Base-by-base conservation (phyloP, 1,139 yeast genomes). In the Yamadazyma siamensis region DNA sequence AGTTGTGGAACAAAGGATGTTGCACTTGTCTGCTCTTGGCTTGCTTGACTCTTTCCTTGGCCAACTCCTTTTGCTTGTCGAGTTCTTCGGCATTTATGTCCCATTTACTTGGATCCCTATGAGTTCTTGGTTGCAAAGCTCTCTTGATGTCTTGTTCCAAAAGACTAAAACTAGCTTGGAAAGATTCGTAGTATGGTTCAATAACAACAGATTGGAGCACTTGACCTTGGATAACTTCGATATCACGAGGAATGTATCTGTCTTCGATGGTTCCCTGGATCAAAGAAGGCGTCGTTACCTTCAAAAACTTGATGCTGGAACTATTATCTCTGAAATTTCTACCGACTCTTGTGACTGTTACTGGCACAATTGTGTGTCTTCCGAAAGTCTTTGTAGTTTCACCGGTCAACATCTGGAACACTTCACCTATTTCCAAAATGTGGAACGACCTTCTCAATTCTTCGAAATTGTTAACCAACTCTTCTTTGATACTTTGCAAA, bases 321-420 rank as follows among this genome's bases (percentile, higher is more conserved):
- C 47, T 50, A 13, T 58, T 27, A 35, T 65, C 70, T 34, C 70
- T 55, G 41, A 50, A 56, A 40, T 62, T 64, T 45, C 67, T 68
- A 22, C 74, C 77, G 23, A 76, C 76, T 41, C 67, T 67, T 38
- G 75, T 72, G 19, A 87, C 65, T 16, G 79, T 75, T 9, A 85
- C 94, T 1, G 97, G 94, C 14, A 87, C 78, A 28, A 89, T 73
- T n/a, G 76, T 60, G 20, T 91, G 94, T 31, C 73, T 69, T 35
- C 73, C 70, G 56, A 88, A 77, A 0, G 87, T 64, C 31, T 77
- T 80, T 6, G 68, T 64, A 2, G 88, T 76, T 56, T 89, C 97
- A 34, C 96, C 95, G 0, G 98, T 88, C 41, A 91, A 71, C 75
- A 87, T 78, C 36, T 83, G 82, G 70, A 91, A 94, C 6, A 89